Evolutionary conservation across 306 rosid species (phyloP), one percentile per base, ranked within the genome.

Genomic region (Ormosia semicastrata): DNA sequence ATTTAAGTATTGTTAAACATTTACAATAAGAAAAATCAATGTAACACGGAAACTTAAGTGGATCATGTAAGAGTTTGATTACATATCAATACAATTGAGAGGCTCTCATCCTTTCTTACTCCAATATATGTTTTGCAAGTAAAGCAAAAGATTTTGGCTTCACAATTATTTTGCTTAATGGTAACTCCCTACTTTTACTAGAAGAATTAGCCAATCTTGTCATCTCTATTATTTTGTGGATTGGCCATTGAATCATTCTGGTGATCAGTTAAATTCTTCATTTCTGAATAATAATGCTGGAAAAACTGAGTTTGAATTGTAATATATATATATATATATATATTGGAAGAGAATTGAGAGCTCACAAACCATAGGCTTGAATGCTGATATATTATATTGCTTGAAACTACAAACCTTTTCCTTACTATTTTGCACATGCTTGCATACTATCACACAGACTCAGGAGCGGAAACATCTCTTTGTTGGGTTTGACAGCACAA

Each of bases 401-500:
- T 85, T 50, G 58, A 43, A 71, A 54, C 75, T 66, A 15, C 30
- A 43, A 65, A 67, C 84, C 40, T 75, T 75, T 83, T 79, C 47
- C 47, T 68, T 81, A 60, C 71, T 81, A 47, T 78, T 82, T 69
- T 75, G 44, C 53, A 63, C 77, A 6, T 83, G 54, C 71, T 83
- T 74, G 60, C 58, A 68, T 53, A 77, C 49, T 62, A 67, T 85
- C 70, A 43, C 83, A 60, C 91, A 93, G 97, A 89, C 89, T 73
- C 60, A 49, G 59, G 86, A 83, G 69, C 79, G 86, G 79, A 92
- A 85, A 63, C 92, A 95, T 90, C 97, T 93, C 66, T 95, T 95
- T 81, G 97, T 93, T 50, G 97, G 99, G 72, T 79, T 95, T 44
- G 99, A 95, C 83, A 90, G 87, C 89, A 88, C 98, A 49, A 87